phyloP scores from a whole-genome alignment of 345 rosid species.

The Streptanthus diversifolius region DNA sequence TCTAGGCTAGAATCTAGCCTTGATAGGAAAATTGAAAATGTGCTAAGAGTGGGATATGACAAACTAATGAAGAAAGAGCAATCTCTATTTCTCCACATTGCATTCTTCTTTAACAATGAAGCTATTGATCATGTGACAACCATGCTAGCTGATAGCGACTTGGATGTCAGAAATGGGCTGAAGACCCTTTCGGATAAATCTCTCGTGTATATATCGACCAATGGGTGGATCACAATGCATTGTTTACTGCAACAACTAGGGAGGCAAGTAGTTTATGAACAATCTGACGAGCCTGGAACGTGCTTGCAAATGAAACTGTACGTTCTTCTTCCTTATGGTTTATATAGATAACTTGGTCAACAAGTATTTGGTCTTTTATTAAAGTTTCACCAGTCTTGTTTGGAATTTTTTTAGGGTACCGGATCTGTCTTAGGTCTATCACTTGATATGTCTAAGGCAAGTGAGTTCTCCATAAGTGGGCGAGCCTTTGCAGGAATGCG shows the following conservation, averaged over 20 bases:
- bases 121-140: neutral
- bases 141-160: constrained; percentile 7
- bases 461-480: neutral
- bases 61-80: constrained; percentile 12
- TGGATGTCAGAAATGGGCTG: neutral
- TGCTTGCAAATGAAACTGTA: constrained; percentile 25
- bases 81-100: constrained; percentile 36
- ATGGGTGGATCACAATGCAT: constrained; percentile 24
- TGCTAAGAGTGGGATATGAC: constrained; percentile 32
- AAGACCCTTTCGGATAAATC: constrained; percentile 25
- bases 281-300: constrained; percentile 25
- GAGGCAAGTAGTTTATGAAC: constrained; percentile 18
- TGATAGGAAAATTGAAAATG: constrained; percentile 6
- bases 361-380: neutral
- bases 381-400: neutral
- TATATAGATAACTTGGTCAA: neutral
- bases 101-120: constrained; percentile 31
- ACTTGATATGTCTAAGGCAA: constrained; percentile 10
- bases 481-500: constrained; percentile 25
- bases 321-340: neutral
- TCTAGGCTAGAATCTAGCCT: constrained; percentile 18
- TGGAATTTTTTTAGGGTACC: constrained; percentile 18
- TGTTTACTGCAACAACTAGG: constrained; percentile 32
- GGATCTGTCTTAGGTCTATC: constrained; percentile 25
- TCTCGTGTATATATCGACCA: constrained; percentile 5